phyloP scores from a whole-genome alignment of 345 rosid species.

The Carallia pectinifolia region DNA sequence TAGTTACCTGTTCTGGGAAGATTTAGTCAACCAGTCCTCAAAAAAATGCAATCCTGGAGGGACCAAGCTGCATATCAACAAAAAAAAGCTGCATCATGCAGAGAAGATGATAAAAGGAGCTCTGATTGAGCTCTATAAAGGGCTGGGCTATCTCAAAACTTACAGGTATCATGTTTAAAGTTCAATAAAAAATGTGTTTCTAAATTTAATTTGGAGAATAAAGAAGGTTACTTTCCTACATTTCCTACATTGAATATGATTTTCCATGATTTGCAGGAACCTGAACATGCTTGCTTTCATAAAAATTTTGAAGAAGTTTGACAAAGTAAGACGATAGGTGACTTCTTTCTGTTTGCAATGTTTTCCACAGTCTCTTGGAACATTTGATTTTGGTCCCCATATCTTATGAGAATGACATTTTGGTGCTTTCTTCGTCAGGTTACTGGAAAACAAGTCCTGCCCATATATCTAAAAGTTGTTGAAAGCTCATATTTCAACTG shows the following conservation, averaged over 20 bases:
- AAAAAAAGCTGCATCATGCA: constrained; percentile 73
- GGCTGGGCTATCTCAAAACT: constrained; percentile 80
- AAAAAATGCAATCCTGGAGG: constrained; percentile 60
- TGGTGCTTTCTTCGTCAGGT: constrained; percentile 38
- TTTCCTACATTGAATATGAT: neutral
- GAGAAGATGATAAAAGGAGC: constrained; percentile 95
- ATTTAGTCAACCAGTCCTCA: constrained; percentile 62
- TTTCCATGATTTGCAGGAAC: constrained; percentile 53
- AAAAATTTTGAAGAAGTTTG: constrained; percentile 92
- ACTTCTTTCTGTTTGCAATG: neutral
- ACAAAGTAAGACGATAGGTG: constrained; percentile 52
- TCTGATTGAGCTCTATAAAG: constrained; percentile 81
- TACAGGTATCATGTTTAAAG: constrained; percentile 46
- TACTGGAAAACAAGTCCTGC: constrained; percentile 84
- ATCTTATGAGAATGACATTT: constrained; percentile 4
- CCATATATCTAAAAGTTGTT: constrained; percentile 85
- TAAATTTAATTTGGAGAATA: neutral
- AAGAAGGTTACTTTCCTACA: constrained; percentile 1
- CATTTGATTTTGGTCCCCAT: constrained; percentile 2
- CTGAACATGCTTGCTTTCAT: constrained; percentile 95
- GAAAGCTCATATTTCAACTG: constrained; percentile 93
- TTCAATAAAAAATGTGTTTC: neutral
- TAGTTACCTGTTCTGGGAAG: constrained; percentile 69
- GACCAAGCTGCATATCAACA: constrained; percentile 61
- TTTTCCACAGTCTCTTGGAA: neutral